Conservation (phyloP, 208 protist genomes). For the Tritrichomonas foetus region DNA sequence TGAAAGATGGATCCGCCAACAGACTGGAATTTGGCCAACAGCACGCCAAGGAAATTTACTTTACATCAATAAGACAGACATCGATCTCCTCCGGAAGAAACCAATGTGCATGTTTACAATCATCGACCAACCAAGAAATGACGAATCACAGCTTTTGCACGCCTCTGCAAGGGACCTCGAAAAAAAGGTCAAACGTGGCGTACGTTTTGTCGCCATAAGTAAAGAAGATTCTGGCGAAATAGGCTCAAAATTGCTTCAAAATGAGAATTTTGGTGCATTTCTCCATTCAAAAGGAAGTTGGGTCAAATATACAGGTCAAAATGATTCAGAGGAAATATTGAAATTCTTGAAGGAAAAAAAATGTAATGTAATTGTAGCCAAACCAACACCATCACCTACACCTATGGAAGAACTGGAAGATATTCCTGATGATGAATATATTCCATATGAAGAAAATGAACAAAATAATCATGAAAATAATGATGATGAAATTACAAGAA, state of each 20-base stretch:
- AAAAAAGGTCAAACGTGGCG: not conserved
- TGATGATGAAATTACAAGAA: not conserved
- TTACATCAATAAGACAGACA: not conserved
- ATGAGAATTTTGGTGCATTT: not conserved
- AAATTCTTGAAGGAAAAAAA: not conserved
- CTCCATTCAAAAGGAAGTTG: not conserved
- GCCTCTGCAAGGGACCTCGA: not conserved
- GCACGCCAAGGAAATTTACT: not conserved
- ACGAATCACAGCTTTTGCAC: not conserved
- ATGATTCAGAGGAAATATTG: not conserved
- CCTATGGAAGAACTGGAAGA: not conserved
- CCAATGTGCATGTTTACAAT: not conserved
- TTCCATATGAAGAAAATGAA: not conserved
- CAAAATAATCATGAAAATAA: not conserved
- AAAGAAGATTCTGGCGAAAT: not conserved
- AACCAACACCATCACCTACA: conserved; percentile 1
- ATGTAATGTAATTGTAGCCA: not conserved
- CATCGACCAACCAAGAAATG: not conserved
- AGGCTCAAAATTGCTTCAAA: not conserved
- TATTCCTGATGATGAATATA: not conserved
- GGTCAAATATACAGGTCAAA: not conserved
- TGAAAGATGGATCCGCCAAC: not conserved
- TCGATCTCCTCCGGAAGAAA: not conserved
- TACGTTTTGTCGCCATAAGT: not conserved
- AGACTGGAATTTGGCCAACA: conserved; percentile 11